A percentile compares a stretch with the other conserved stretches of the same genome.
phyloP scores from a whole-genome alignment of 495 filamentous ascomycete genomes.

The Penicillium simplicissimum region DNA sequence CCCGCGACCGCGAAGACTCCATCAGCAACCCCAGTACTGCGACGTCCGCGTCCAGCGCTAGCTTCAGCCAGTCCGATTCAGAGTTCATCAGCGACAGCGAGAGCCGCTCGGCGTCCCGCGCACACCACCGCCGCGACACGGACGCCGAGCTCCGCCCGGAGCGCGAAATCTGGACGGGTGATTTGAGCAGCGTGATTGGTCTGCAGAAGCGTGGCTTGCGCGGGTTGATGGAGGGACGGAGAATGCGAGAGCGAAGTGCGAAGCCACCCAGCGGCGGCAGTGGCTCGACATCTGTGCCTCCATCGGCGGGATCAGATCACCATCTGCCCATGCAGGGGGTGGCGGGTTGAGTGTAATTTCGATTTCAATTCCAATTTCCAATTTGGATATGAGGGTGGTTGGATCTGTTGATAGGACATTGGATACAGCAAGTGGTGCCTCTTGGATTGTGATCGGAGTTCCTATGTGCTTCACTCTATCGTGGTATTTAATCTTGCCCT shows the following conservation, averaged over 20 bases:
- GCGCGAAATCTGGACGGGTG: constrained; percentile 75
- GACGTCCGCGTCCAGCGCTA: constrained; percentile 44
- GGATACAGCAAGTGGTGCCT: not conserved
- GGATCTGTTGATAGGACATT: not conserved
- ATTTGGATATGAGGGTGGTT: not conserved
- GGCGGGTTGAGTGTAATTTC: constrained; percentile 14
- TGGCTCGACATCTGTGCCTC: constrained; percentile 21
- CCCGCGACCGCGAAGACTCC: constrained; percentile 45
- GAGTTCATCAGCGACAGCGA: constrained; percentile 35
- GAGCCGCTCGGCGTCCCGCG: constrained; percentile 21
- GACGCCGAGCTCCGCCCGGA: constrained; percentile 30
- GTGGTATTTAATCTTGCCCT: not conserved
- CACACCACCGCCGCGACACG: constrained; percentile 37
- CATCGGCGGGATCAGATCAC: constrained; percentile 21
- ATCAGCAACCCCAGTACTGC: constrained; percentile 46
- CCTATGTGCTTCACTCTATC: not conserved
- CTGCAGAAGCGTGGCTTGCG: constrained; percentile 90
- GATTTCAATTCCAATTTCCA: not conserved
- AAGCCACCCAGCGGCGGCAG: constrained; percentile 36
- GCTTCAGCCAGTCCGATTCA: constrained; percentile 47
- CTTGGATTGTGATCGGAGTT: not conserved
- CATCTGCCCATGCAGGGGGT: constrained; percentile 23
- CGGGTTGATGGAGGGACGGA: constrained; percentile 91
- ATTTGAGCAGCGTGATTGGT: constrained; percentile 91
- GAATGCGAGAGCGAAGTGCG: constrained; percentile 70